A percentile compares a stretch with the other conserved stretches of the same genome.
Conservation (phyloP, 2,329 filamentous ascomycete genomes). For the Acrocalymma vagum region DNA sequence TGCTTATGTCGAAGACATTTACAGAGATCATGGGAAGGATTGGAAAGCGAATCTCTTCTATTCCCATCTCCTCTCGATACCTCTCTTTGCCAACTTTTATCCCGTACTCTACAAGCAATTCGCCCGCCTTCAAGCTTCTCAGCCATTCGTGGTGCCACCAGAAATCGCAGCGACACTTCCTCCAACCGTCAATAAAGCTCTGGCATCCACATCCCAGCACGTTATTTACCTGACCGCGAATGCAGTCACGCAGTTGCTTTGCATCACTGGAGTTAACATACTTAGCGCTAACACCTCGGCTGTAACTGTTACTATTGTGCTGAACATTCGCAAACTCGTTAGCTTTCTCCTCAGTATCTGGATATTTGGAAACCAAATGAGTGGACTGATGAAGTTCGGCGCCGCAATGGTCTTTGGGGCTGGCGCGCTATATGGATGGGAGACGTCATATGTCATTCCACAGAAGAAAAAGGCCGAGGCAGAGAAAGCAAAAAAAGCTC, state of each 20-base stretch:
- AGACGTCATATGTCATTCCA: slow-evolving; percentile 61
- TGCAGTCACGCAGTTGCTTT: slow-evolving; percentile 90
- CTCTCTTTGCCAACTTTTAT: slow-evolving; percentile 78
- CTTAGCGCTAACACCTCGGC: slow-evolving; percentile 88
- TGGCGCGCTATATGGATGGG: slow-evolving; percentile 89
- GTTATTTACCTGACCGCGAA: slow-evolving; percentile 77
- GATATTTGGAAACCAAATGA: slow-evolving; percentile 88
- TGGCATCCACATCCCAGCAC: slow-evolving; percentile 66
- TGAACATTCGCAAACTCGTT: slow-evolving; percentile 94
- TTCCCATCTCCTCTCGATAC: slow-evolving; percentile 78
- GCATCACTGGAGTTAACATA: slow-evolving; percentile 96
- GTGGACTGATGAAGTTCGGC: slow-evolving; percentile 78
- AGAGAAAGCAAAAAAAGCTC: slow-evolving; percentile 32
- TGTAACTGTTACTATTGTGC: slow-evolving; percentile 92
- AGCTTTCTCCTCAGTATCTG: slow-evolving; percentile 92
- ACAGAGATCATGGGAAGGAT: slow-evolving; percentile 82
- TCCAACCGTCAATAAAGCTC: slow-evolving; percentile 32
- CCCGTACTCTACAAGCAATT: slow-evolving; percentile 72
- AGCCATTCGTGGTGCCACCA: slow-evolving; percentile 60
- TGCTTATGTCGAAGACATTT: slow-evolving; percentile 91
- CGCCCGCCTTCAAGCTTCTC: slow-evolving; percentile 67
- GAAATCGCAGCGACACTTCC: slow-evolving; percentile 39
- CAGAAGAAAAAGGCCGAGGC: slow-evolving; percentile 44
- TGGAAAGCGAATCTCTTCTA: slow-evolving; percentile 99
- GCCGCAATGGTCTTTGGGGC: slow-evolving; percentile 88